Base-by-base conservation (phyloP, 116 monocot species). In the Trichopus zeylanicus region DNA sequence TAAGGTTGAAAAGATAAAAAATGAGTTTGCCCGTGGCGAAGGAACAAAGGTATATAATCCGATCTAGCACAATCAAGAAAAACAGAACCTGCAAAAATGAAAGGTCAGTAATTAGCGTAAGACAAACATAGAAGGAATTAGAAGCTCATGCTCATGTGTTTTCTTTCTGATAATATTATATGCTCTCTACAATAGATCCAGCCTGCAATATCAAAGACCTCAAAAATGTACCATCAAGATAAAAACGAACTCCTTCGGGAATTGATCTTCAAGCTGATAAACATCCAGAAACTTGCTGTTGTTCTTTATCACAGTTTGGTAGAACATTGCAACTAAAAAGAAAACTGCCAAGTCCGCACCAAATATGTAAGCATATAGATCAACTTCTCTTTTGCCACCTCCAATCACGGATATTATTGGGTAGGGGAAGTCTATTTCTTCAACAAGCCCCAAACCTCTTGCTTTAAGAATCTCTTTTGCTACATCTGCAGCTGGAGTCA, bases 231-330 rank as follows among this genome's bases (percentile, higher is more conserved):
- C 95, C 91, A 97, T 91, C 31, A 97, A 73, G 23, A 97, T 79
- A 57, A 97, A 87, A 13, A 97, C 97, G 68, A 87, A 97, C 68
- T 97, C 97, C 70, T 85, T 97, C 0, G 97, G 97, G 69, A 97
- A 97, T 65, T 91, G 97, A 71, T 97, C 97, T 51, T 90, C 97
- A 42, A 97, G 77, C 67, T 97, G 91, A 76, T 97, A 91, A 66
- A 91, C 90, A 60, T 91, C 97, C 42, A 97, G 73, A 77, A 97
- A 77, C 51, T 91, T 74, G 76, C 91, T 97, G 35, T 79, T 97
- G 55, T 97, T 97, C 69, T 84, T 91, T 65, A 91, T 91, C 24
- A 97, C 79, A 63, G 91, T 87, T 48, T 97, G 97, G 56, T 97
- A 97, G 38, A 97, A 88, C 37, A 87, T 97, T 7, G 91, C 91